These are phyloP conservation scores for Raphanus sativus DNA, from an alignment of 345 rosid species.

Conservation along the genomic window DNA sequence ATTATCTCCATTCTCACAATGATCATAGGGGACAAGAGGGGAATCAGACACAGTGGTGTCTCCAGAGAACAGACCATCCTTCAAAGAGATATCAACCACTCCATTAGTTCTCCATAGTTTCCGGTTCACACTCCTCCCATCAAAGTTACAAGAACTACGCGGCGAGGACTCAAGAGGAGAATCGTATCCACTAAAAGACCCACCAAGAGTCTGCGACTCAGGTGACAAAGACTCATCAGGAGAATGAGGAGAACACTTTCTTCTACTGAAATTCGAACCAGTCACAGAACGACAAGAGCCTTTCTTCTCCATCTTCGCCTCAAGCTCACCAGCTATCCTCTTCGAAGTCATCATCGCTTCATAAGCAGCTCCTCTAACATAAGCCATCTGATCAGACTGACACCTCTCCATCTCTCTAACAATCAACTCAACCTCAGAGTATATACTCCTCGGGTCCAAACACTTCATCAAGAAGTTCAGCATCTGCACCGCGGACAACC, in stretches of 20 bases:
- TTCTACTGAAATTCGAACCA: constrained; percentile 57
- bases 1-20: constrained; percentile 33
- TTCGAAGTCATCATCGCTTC: constrained; percentile 84
- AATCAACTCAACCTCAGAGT: constrained; percentile 71
- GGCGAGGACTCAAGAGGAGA: constrained; percentile 64
- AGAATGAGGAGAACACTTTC: constrained; percentile 43
- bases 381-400: constrained; percentile 85
- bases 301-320: constrained; percentile 60
- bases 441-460: constrained; percentile 73
- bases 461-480: constrained; percentile 82
- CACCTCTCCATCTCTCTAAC: constrained; percentile 78
- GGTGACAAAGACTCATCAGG: constrained; percentile 58
- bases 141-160: constrained; percentile 37
- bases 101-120: constrained; percentile 49
- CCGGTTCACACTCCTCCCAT: constrained; percentile 61
- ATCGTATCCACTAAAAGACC: constrained; percentile 42
- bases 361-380: constrained; percentile 84
- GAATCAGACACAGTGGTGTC: constrained; percentile 41
- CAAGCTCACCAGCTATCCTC: constrained; percentile 57
- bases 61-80: constrained; percentile 73
- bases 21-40: constrained; percentile 43
- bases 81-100: constrained; percentile 67
- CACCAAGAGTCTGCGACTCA: constrained; percentile 64
- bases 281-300: constrained; percentile 54
- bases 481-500: constrained; percentile 88